Evolutionary conservation across 768 basidiomycete genomes (phyloP).

Genomic region (Sporobolomyces phaffii): DNA sequence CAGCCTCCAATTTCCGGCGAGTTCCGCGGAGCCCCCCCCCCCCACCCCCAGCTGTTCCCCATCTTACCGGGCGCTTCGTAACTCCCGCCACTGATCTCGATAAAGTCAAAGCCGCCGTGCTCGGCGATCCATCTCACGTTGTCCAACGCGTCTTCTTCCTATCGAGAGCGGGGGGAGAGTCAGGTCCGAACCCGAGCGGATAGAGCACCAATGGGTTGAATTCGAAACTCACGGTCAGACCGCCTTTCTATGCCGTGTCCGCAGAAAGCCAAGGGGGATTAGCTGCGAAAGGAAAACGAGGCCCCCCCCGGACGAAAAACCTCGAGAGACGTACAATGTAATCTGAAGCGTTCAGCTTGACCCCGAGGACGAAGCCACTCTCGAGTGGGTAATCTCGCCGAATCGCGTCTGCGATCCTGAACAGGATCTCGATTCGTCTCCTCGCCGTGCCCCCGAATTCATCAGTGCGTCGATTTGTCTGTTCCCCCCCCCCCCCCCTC

Average conservation of each 20-base stretch:
- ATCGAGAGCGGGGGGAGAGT: too few relatives aligned
- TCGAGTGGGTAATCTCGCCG: slow-evolving; percentile 52
- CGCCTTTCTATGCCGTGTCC: slow-evolving; percentile 29
- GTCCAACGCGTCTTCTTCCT: slow-evolving; percentile 52
- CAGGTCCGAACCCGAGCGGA: background rate
- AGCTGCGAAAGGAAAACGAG: background rate
- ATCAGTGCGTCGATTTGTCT: slow-evolving; percentile 60
- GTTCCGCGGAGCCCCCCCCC: too few relatives aligned
- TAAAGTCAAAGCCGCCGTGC: slow-evolving; percentile 69
- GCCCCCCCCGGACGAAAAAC: background rate
- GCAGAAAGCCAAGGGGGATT: background rate
- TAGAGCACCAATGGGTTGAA: background rate
- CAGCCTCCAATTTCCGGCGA: too few relatives aligned
- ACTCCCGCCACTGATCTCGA: slow-evolving; percentile 81
- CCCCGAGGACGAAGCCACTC: slow-evolving; percentile 60
- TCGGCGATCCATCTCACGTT: slow-evolving; percentile 59
- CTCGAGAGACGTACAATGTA: slow-evolving; percentile 51
- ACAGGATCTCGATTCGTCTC: slow-evolving; percentile 55
- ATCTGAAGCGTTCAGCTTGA: slow-evolving; percentile 77
- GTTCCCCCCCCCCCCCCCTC: too few relatives aligned
- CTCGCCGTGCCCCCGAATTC: slow-evolving; percentile 55
- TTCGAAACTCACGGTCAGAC: slow-evolving; percentile 29
- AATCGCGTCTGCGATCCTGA: slow-evolving; percentile 56
- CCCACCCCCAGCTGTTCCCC: too few relatives aligned
- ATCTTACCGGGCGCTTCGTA: slow-evolving; percentile 79